A percentile compares a stretch with the other conserved stretches of the same genome.
These are phyloP conservation scores for Ceratobasidium sp. DNA, from an alignment of 1,284 basidiomycete species.

Conservation along the genomic window DNA sequence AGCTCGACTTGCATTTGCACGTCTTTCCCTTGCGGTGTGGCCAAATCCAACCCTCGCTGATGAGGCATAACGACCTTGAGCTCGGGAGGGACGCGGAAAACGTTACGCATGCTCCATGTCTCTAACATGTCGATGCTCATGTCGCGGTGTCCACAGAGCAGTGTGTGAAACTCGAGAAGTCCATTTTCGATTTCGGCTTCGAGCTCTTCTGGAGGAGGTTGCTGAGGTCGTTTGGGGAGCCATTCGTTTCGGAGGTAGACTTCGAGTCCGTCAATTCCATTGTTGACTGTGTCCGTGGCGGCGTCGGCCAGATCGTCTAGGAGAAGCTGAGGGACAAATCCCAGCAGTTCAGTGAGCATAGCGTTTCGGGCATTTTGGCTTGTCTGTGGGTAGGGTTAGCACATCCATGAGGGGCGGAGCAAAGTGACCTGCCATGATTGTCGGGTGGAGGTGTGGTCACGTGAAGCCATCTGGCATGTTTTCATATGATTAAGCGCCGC, in stretches of 20 bases:
- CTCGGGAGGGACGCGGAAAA: slow-evolving; percentile 38
- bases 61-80: slow-evolving; percentile 41
- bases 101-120: slow-evolving; percentile 41
- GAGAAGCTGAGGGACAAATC: slow-evolving; percentile 41
- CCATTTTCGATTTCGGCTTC: slow-evolving; percentile 38
- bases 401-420: neutral
- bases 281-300: slow-evolving; percentile 39
- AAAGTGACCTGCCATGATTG: neutral
- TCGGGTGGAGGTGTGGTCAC: neutral
- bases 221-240: slow-evolving; percentile 33
- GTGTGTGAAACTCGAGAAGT: slow-evolving; percentile 41
- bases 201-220: slow-evolving; percentile 9
- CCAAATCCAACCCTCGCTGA: slow-evolving; percentile 40
- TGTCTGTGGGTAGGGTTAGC: neutral
- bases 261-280: slow-evolving; percentile 42
- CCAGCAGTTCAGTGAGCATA: slow-evolving; percentile 41
- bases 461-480: too few relatives aligned
- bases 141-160: slow-evolving; percentile 41
- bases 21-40: slow-evolving; percentile 37
- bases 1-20: slow-evolving; percentile 35
- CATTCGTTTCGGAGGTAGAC: slow-evolving; percentile 39
- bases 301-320: slow-evolving; percentile 42
- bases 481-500: too few relatives aligned
- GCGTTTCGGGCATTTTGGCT: slow-evolving; percentile 15
- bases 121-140: slow-evolving; percentile 43